Percentiles rank a stretch among this genome's conserved stretches.
Evolutionary conservation across 1,284 basidiomycete genomes (phyloP).

Genomic region (Limonomyces culmigenus): DNA sequence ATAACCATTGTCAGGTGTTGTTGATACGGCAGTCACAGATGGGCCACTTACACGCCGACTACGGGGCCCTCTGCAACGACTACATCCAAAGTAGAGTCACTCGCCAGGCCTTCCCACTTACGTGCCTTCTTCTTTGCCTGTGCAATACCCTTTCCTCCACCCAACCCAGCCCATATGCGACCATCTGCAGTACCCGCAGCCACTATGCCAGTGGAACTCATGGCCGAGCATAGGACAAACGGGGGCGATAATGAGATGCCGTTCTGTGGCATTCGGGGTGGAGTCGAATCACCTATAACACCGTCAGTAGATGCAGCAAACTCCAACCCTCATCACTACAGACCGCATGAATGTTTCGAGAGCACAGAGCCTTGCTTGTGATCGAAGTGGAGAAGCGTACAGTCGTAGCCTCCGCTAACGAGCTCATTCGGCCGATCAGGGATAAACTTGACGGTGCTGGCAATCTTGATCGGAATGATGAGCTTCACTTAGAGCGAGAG

Average conservation of each 20-base stretch:
- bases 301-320: not conserved
- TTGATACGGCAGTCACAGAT: too few relatives aligned
- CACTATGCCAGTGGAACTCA: constrained; percentile 38
- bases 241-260: constrained; percentile 49
- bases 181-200: constrained; percentile 66
- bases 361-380: constrained; percentile 35
- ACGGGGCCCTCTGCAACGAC: constrained; percentile 55
- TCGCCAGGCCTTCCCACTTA: constrained; percentile 56
- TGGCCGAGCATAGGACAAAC: constrained; percentile 43
- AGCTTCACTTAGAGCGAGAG: not conserved
- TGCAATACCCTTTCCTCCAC: constrained; percentile 35
- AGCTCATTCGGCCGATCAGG: constrained; percentile 51
- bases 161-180: constrained; percentile 45
- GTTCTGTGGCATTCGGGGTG: constrained; percentile 15
- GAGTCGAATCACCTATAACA: not conserved
- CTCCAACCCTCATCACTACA: constrained; percentile 9
- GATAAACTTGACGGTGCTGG: constrained; percentile 48
- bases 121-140: constrained; percentile 24
- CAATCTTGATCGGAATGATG: constrained; percentile 39
- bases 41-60: constrained; percentile 39
- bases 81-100: constrained; percentile 23
- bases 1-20: too few relatives aligned
- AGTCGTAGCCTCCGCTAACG: constrained; percentile 64
- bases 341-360: constrained; percentile 44
- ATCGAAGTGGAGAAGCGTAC: constrained; percentile 49